Evolutionary conservation across 2,329 filamentous ascomycete genomes (phyloP), one percentile per base, ranked within the genome.

Genomic region (Whalleya microplaca): DNA sequence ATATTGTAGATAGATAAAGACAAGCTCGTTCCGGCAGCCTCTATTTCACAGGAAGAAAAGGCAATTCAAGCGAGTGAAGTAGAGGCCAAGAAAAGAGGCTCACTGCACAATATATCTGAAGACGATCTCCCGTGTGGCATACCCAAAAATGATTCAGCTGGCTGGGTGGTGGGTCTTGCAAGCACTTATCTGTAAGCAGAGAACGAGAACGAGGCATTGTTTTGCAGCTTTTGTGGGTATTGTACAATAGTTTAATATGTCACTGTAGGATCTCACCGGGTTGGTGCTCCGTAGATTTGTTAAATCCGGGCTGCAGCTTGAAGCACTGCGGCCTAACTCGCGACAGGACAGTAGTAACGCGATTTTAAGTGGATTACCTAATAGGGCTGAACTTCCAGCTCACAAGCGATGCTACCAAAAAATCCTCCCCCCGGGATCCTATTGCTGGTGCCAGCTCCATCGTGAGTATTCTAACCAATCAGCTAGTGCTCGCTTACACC

Each of bases 61-160:
- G 27, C 27, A 48, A 53, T 32, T 48, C 9, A 40, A 32, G 16
- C 23, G 48, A 37, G 16, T 21, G 43, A 55, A 43, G 21, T 52
- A 40, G 27, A 44, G 53, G 56, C 56, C 57, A 60, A 62, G 57
- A 62, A 55, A 44, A 43, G 57, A 44, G 57, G 52, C 53, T 63
- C 60, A 52, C 57, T 49, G 51, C 50, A 45, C 47, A 40, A 61
- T 63, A 63, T 63, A 63, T 61, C 42, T 37, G 18, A 37, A 50
- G 40, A 40, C 55, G 45, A 58, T 47, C 46, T 40, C 45, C 54
- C 49, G 51, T 10, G 27, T 2, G 47, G 29, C 53, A 43, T 19
- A 37, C 14, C 10, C 32, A 37, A 3, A 14, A 3, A 12, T 4
- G 14, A 14, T 37, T 16, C 32, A 37, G 32, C 9, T 16, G 6